phyloP scores from a whole-genome alignment of 352 stramenopile genomes.

The Aphanomyces invadans region DNA sequence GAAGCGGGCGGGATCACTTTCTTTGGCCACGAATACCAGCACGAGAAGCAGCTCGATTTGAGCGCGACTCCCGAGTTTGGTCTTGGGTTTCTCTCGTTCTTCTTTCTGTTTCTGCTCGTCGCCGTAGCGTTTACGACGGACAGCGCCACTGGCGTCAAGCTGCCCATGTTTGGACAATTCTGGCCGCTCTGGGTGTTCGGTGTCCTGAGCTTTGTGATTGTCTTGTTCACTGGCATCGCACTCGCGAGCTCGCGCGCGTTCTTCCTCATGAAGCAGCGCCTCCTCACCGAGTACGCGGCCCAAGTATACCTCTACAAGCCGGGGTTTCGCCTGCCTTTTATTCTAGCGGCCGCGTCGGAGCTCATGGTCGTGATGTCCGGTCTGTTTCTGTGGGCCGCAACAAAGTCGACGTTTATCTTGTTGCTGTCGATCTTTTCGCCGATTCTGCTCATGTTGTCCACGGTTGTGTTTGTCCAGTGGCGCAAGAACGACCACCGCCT shows the following conservation, averaged over 20 bases:
- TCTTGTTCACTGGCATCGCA: conserved; percentile 64
- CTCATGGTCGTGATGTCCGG: conserved; percentile 75
- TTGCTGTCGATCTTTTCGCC: conserved; percentile 66
- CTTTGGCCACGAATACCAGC: conserved; percentile 66
- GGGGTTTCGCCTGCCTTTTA: conserved; percentile 60
- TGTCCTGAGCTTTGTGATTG: conserved; percentile 71
- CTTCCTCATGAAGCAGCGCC: conserved; percentile 69
- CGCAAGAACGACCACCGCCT: conserved; percentile 75
- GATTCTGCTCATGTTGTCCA: conserved; percentile 65
- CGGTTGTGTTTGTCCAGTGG: conserved; percentile 71
- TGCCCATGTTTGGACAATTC: conserved; percentile 50
- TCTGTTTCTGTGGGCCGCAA: conserved; percentile 73
- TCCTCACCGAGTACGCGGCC: conserved; percentile 65
- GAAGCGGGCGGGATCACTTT: conserved; percentile 77
- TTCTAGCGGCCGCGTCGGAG: conserved; percentile 67
- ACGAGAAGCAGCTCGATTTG: conserved; percentile 58
- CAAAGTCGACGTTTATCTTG: conserved; percentile 66
- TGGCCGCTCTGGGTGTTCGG: conserved; percentile 85
- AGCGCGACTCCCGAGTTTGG: conserved; percentile 78
- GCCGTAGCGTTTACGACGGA: conserved; percentile 56
- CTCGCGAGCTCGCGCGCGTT: conserved; percentile 71
- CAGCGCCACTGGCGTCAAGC: conserved; percentile 37
- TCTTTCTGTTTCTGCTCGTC: conserved; percentile 78
- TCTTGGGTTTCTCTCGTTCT: conserved; percentile 73
- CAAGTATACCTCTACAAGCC: conserved; percentile 66